A percentile compares a stretch with the other conserved stretches of the same genome.
Evolutionary conservation across 148 eudicot species (phyloP).

Genomic region (Pharnaceum exiguum): DNA sequence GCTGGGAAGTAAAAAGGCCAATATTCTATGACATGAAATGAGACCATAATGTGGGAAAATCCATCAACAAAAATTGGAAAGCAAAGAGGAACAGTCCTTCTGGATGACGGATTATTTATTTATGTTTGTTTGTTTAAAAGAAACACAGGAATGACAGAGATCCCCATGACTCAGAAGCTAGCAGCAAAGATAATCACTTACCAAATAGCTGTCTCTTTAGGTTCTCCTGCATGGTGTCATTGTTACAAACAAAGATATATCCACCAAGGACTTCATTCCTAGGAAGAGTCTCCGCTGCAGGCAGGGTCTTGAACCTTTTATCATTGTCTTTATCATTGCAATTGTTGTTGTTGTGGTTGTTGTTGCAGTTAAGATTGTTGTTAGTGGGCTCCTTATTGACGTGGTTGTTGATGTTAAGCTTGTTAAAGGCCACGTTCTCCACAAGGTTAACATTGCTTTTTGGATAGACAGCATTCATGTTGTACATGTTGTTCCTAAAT

Average conservation of each 20-base stretch:
- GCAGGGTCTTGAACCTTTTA: slow-evolving; percentile 95
- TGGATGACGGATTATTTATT: too few species aligned
- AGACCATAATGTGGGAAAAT: too few species aligned
- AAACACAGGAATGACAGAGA: too few species aligned
- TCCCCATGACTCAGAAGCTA: neutral
- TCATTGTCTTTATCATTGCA: slow-evolving; percentile 49
- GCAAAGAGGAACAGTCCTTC: too few species aligned
- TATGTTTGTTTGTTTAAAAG: too few species aligned
- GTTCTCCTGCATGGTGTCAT: slow-evolving; percentile 85
- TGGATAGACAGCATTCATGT: slow-evolving; percentile 56
- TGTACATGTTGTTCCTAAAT: slow-evolving; percentile 45
- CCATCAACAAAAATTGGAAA: too few species aligned
- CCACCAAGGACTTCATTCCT: slow-evolving; percentile 97
- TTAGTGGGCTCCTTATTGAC: slow-evolving; percentile 46
- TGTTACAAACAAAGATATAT: slow-evolving; percentile 86
- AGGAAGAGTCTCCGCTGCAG: slow-evolving; percentile 94
- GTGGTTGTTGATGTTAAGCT: slow-evolving; percentile 39
- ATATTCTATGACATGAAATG: too few species aligned
- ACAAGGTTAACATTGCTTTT: slow-evolving; percentile 44
- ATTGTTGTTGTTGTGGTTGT: slow-evolving; percentile 29
- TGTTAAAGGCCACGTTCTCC: slow-evolving; percentile 50
- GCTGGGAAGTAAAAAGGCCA: too few species aligned
- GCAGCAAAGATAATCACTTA: slow-evolving; percentile 27
- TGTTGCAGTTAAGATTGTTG: slow-evolving; percentile 47
- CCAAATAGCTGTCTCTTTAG: slow-evolving; percentile 83